Percentiles rank a stretch among this genome's conserved stretches.
Conservation (phyloP, 2,329 filamentous ascomycete species). For the Penicillium sp. region DNA sequence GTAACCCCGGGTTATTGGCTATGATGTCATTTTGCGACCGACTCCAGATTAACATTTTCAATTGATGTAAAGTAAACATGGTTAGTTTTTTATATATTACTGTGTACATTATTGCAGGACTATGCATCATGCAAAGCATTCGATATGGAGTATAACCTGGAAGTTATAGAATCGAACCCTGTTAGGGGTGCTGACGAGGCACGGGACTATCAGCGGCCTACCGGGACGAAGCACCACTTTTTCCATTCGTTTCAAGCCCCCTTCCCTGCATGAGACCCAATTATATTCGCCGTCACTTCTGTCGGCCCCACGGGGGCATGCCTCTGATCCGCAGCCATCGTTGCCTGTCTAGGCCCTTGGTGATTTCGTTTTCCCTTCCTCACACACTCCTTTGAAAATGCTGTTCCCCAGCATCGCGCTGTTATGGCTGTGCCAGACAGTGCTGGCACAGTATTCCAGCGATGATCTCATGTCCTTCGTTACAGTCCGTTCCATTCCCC, state of each 20-base stretch:
- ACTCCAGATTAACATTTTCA: too few relatives aligned
- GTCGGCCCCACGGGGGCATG: background rate
- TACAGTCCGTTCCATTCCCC: slow-evolving; percentile 1
- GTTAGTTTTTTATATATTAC: too few relatives aligned
- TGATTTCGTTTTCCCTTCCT: background rate
- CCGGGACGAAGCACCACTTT: slow-evolving; percentile 1
- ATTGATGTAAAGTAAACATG: too few relatives aligned
- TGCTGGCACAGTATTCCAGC: slow-evolving; percentile 8
- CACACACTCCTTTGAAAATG: slow-evolving; percentile 8
- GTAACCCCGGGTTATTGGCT: background rate
- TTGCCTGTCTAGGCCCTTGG: background rate
- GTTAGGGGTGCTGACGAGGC: slow-evolving; percentile 2
- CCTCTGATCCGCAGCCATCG: slow-evolving; percentile 1
- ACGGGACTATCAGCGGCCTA: background rate
- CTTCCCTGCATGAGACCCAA: slow-evolving; percentile 1
- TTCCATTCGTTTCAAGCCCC: slow-evolving; percentile 1
- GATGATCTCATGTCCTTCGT: slow-evolving; percentile 13
- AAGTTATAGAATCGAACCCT: too few relatives aligned
- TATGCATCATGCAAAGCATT: too few relatives aligned
- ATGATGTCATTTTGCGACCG: background rate
- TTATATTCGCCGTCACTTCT: slow-evolving; percentile 1
- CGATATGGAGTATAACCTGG: background rate
- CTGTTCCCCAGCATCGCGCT: slow-evolving; percentile 3
- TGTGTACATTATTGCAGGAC: too few relatives aligned
- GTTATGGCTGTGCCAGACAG: slow-evolving; percentile 10